phyloP scores from a whole-genome alignment of 192 early-diverging fungal genomes.

The Coemansia nantahalensis region DNA sequence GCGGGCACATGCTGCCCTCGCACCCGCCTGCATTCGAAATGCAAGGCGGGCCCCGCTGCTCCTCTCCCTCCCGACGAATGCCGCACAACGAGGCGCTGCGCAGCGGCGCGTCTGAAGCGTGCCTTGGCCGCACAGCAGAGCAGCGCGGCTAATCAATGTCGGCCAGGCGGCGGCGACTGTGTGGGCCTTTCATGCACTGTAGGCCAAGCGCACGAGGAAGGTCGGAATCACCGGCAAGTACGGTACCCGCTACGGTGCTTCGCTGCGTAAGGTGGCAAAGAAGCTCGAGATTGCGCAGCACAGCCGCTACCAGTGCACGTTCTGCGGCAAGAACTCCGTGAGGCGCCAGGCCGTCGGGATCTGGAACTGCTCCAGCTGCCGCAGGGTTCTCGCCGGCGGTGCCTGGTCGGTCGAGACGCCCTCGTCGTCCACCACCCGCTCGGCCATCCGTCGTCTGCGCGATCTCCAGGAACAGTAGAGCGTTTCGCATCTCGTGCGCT shows the following conservation, averaged over 20 bases:
- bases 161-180: too few relatives aligned
- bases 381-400: constrained; percentile 93
- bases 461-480: constrained; percentile 87
- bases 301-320: constrained; percentile 98
- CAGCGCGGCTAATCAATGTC: too few relatives aligned
- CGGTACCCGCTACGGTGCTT: constrained; percentile 99
- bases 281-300: constrained; percentile 99
- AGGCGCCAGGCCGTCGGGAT: constrained; percentile 95
- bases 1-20: too few relatives aligned
- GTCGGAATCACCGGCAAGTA: constrained; percentile 99
- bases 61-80: too few relatives aligned
- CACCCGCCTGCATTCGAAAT: too few relatives aligned
- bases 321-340: constrained; percentile 99
- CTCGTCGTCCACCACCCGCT: constrained; percentile 86
- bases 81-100: too few relatives aligned
- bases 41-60: too few relatives aligned
- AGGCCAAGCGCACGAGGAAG: constrained; percentile 97
- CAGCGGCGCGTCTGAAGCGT: too few relatives aligned
- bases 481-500: constrained; percentile 1
- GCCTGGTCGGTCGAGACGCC: constrained; percentile 90
- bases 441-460: constrained; percentile 97
- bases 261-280: constrained; percentile 95
- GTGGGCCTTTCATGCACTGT: too few relatives aligned
- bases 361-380: constrained; percentile 98
- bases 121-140: too few relatives aligned